Conservation (phyloP, 352 stramenopile species). For the Globisporangium lucens region DNA sequence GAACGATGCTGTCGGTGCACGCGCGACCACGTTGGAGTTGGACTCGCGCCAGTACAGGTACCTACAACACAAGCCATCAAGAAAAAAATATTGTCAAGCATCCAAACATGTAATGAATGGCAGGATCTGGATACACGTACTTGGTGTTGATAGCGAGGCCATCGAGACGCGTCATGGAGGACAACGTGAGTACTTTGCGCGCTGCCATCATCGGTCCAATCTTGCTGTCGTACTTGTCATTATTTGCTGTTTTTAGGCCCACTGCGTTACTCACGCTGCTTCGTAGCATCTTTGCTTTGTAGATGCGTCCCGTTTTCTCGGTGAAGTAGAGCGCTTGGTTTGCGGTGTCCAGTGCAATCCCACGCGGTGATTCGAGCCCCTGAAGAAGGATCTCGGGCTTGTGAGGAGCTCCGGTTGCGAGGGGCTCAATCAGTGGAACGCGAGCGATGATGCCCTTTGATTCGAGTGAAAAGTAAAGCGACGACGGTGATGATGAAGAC, state of each 20-base stretch:
- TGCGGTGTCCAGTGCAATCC: slow-evolving; percentile 35
- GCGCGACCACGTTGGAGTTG: slow-evolving; percentile 61
- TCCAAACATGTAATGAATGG: neutral
- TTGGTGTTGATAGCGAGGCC: slow-evolving; percentile 59
- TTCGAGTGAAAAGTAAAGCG: slow-evolving; percentile 59
- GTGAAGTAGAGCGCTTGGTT: slow-evolving; percentile 57
- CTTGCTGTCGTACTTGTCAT: slow-evolving; percentile 11
- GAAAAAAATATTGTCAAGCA: neutral
- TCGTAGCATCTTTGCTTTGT: slow-evolving; percentile 22
- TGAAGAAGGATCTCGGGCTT: slow-evolving; percentile 28
- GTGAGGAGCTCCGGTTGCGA: neutral
- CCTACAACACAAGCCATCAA: slow-evolving; percentile 20
- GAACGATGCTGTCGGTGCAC: slow-evolving; percentile 40
- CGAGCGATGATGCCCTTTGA: slow-evolving; percentile 49
- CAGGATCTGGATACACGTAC: slow-evolving; percentile 16
- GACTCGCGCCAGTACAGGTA: slow-evolving; percentile 72
- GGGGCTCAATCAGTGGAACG: slow-evolving; percentile 11
- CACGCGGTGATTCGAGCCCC: slow-evolving; percentile 45
- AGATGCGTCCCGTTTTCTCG: slow-evolving; percentile 67
- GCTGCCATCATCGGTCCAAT: slow-evolving; percentile 16
- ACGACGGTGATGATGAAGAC: neutral
- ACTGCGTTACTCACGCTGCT: slow-evolving; percentile 4
- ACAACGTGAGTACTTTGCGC: slow-evolving; percentile 35
- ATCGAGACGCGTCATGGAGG: slow-evolving; percentile 49
- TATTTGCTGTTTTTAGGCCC: neutral